Percentiles rank a stretch among this genome's conserved stretches.
These are phyloP conservation scores for Nicotiana paniculata DNA, from an alignment of 257 asterid species.

Conservation along the genomic window DNA sequence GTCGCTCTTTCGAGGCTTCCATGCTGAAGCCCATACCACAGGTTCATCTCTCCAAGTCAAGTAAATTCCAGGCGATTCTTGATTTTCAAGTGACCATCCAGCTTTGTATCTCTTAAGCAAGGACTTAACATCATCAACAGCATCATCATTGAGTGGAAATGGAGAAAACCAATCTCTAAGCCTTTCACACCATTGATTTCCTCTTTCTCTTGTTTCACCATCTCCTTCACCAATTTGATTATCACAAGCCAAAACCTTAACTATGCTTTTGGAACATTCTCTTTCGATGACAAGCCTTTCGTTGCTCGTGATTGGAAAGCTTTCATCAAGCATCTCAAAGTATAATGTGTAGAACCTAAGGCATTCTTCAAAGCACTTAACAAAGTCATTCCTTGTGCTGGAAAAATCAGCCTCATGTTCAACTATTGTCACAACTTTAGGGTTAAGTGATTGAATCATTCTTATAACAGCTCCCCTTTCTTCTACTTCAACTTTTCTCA, in stretches of 20 bases:
- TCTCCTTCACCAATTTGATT: slow-evolving; percentile 28
- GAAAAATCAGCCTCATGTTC: slow-evolving; percentile 86
- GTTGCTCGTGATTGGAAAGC: slow-evolving; percentile 63
- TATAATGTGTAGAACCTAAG: slow-evolving; percentile 64
- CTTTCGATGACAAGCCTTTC: slow-evolving; percentile 76
- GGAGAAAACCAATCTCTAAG: slow-evolving; percentile 41
- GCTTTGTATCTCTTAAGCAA: slow-evolving; percentile 59
- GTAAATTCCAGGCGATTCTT: slow-evolving; percentile 40
- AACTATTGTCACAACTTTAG: slow-evolving; percentile 59
- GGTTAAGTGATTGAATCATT: slow-evolving; percentile 38
- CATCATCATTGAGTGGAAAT: slow-evolving; percentile 53
- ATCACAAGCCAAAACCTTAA: slow-evolving; percentile 74
- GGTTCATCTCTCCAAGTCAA: slow-evolving; percentile 81
- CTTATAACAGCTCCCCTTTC: slow-evolving; percentile 29
- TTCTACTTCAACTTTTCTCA: slow-evolving; percentile 27
- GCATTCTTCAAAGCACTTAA: slow-evolving; percentile 67
- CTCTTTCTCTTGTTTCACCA: slow-evolving; percentile 63
- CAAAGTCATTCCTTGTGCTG: slow-evolving; percentile 31
- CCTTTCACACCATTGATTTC: slow-evolving; percentile 62
- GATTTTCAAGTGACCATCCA: slow-evolving; percentile 65
- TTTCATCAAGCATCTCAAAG: slow-evolving; percentile 71
- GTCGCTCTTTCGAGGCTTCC: slow-evolving; percentile 47
- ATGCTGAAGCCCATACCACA: slow-evolving; percentile 83
- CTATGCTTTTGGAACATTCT: slow-evolving; percentile 62
- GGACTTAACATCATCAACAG: slow-evolving; percentile 65